A percentile compares a stretch with the other conserved stretches of the same genome.
Evolutionary conservation across 2,329 filamentous ascomycete species (phyloP).

Genomic region (Phaeosphaeria sp.): DNA sequence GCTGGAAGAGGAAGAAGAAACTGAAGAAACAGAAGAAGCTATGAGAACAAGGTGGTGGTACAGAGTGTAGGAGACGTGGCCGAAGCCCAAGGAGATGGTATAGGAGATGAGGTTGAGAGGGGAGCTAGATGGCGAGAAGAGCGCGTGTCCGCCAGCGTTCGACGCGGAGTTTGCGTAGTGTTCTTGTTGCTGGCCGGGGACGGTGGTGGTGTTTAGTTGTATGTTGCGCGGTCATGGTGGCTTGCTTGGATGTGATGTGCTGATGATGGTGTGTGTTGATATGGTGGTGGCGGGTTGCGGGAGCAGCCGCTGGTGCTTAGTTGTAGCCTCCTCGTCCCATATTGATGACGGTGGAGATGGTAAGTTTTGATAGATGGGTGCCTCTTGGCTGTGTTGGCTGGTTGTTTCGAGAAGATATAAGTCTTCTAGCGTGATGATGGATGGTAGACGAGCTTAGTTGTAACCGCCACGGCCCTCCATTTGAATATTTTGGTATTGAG

Average conservation of each 20-base stretch:
- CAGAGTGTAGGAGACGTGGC: slow-evolving; percentile 5
- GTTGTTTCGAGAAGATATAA: background rate
- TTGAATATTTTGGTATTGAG: slow-evolving; percentile 6
- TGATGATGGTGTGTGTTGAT: slow-evolving; percentile 5
- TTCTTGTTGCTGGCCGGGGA: slow-evolving; percentile 18
- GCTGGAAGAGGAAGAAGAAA: background rate
- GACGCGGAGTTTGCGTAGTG: slow-evolving; percentile 33
- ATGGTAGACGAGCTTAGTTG: slow-evolving; percentile 41
- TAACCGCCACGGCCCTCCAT: slow-evolving; percentile 49
- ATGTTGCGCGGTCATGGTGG: slow-evolving; percentile 6
- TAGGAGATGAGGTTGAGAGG: background rate
- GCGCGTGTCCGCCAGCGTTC: slow-evolving; percentile 31
- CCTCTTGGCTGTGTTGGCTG: slow-evolving; percentile 18
- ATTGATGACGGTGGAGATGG: slow-evolving; percentile 16
- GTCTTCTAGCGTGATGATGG: background rate
- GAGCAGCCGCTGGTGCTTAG: slow-evolving; percentile 24
- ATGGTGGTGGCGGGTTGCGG: slow-evolving; percentile 15
- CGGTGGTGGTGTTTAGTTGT: slow-evolving; percentile 10
- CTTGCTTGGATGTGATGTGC: slow-evolving; percentile 3
- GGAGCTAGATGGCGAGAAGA: background rate
- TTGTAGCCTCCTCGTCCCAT: slow-evolving; percentile 48
- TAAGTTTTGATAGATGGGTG: slow-evolving; percentile 11
- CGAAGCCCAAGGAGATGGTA: slow-evolving; percentile 1
- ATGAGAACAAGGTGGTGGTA: slow-evolving; percentile 5
- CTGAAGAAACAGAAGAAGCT: background rate